Evolutionary conservation across 768 basidiomycete species (phyloP), one percentile per base, ranked within the genome.

Genomic region (Boletellus emodensis): DNA sequence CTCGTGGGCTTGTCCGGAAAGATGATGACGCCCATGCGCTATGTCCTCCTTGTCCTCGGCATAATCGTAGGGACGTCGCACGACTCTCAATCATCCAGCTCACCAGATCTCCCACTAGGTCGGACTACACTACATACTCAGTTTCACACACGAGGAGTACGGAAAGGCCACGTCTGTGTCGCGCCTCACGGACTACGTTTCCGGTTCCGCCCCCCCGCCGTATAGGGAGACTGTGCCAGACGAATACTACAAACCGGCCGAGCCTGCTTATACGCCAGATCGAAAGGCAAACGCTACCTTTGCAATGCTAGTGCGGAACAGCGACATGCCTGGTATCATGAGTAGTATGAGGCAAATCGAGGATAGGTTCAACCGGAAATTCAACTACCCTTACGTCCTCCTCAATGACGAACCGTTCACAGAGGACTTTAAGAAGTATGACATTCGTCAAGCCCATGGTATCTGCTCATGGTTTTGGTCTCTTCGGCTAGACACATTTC

Each of bases 301-400:
- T 62, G 90, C 91, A 43, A 79, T 91, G 57, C 80, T 98, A 39
- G 84, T 80, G 35, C 75, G 85, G 37, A 90, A 89, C 61, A 68
- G 71, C 30, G 87, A 90, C 52, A 56, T 85, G 7, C 55, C 75
- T n/a, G 75, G 77, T 15, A 78, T 84, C 39, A 68, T 87, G 46
- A 69, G 71, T 35, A 85, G 84, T 55, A 82, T 93, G 57, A 78
- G 78, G 54, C 79, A 87, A 65, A 69, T 92, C 70, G 95, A 98
- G 70, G 86, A 90, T 62, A 74, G 87, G 36, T 96, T 96, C 72
- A 97, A 97, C 69, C 71, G 74, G 39, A 79, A 76, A 53, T 87
- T 81, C 58, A 75, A 78, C 18, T 95, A 96, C 61, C 90, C 91
- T 4, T 96, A 89, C 67, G 84, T 92, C 22, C 87, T 96, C 69